Percentiles rank a stretch among this genome's conserved stretches.
These are phyloP conservation scores for Plasmodium ovale DNA, from an alignment of 169 alveolate genomes.

Conservation along the genomic window DNA sequence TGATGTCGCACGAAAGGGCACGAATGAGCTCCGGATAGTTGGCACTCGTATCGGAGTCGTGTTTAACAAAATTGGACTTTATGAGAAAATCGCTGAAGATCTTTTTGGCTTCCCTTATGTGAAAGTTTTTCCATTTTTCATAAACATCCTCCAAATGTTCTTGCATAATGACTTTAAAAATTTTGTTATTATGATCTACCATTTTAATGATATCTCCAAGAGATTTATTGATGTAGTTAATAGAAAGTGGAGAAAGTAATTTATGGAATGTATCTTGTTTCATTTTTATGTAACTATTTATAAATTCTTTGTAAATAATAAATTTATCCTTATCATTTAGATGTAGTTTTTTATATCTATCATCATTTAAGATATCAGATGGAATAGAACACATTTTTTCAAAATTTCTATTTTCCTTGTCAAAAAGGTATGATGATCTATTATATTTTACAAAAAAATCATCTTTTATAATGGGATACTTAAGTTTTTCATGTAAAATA, in stretches of 20 bases:
- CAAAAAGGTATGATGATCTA: no score
- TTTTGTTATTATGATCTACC: slow-evolving; percentile 22
- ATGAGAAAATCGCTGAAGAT: slow-evolving; percentile 19
- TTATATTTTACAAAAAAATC: background rate
- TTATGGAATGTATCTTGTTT: slow-evolving; percentile 29
- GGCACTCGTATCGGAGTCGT: slow-evolving; percentile 15
- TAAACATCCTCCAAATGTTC: slow-evolving; percentile 8
- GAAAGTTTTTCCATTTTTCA: slow-evolving; percentile 26
- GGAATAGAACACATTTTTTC: slow-evolving; percentile 16
- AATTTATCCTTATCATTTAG: slow-evolving; percentile 28
- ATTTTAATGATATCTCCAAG: slow-evolving; percentile 14
- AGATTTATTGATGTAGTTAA: slow-evolving; percentile 30
- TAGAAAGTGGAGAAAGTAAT: slow-evolving; percentile 8
- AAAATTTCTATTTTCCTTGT: background rate
- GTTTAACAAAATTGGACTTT: slow-evolving; percentile 45
- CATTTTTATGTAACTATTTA: slow-evolving; percentile 27
- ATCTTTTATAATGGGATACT: slow-evolving; percentile 21
- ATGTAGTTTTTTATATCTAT: slow-evolving; percentile 19
- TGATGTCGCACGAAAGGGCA: slow-evolving; percentile 19
- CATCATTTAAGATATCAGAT: slow-evolving; percentile 7
- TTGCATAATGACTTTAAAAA: background rate
- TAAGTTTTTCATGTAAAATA: slow-evolving; percentile 39
- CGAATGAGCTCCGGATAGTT: slow-evolving; percentile 5
- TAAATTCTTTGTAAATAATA: slow-evolving; percentile 30
- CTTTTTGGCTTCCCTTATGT: slow-evolving; percentile 51